Base-by-base conservation (phyloP, 371 early-diverging fungal species). In the Actinomortierella wolfii region DNA sequence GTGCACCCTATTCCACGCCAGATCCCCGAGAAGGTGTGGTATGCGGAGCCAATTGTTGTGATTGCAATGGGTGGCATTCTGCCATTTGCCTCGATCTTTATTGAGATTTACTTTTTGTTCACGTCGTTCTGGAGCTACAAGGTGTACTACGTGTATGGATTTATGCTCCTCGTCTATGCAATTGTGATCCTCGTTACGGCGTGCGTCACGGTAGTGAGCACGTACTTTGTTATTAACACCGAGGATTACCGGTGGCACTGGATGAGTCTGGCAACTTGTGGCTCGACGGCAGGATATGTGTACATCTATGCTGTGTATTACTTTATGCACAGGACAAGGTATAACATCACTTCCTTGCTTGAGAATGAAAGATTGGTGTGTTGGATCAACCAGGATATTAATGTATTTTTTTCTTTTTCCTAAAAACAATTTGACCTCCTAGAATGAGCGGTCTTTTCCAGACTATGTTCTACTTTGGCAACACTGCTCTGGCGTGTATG, bases 211-310 rank as follows among this genome's bases (percentile, higher is more conserved):
- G 84, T 92, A 54, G 91, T 94, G 26, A 83, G 89, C 48, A 92
- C 89, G 54, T 93, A 93, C 67, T 85, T 92, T 56, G 73, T 92
- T 24, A 79, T 94, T 49, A 93, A 93, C 56, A 82, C 90, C 0
- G 94, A 94, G 59, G 93, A 94, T 62, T 93, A 93, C 71, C 81
- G 92, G 46, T 94, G 94, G 89, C 92, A 92, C 56, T 94, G 94
- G 94, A 82, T 86, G 54, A 84, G 89, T 34, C 89, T 94, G 71
- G 79, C 87, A 66, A 84, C 92, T 14, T 86, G 91, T 59, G 94
- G 90, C 8, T 90, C 91, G 1, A 87, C 91, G 20, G 83, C 90
- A 0, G 82, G 78, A 7, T 94, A 93, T 67, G 83, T 94, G n/a
- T 93, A 89, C 68, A 52, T 88, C 24, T 94, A 93, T 64, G 78